Evolutionary conservation across 2,329 filamentous ascomycete species (phyloP), one percentile per base, ranked within the genome.

Genomic region (Colletotrichum spinosum): DNA sequence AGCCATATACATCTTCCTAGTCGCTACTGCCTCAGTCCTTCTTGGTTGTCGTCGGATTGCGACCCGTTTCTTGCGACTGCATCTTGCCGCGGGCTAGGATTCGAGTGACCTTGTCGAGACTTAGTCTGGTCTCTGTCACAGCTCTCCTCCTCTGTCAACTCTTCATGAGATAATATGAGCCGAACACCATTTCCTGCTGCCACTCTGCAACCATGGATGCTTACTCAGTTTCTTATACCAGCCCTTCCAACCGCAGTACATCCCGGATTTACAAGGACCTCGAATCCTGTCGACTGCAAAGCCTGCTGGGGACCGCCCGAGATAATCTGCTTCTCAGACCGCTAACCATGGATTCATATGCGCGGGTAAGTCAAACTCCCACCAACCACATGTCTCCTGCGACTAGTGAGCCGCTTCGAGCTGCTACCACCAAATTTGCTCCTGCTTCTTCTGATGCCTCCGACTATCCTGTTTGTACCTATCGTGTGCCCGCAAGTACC

Each of bases 191-290:
- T 58, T 46, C 8, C 13, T 41, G 17, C 17, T 37, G 6, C 15
- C 17, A 17, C 10, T 48, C 45, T 68, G 45, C 50, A 38, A 33
- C 42, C 51, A 85, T 86, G 84, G 83, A 86, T 76, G 81, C 82
- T 81, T 82, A 84, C 76, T 80, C 81, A 35, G 79, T 85, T 70
- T 84, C 79, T 42, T 81, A 75, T 71, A 81, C 79, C 69, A 84
- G 80, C 71, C 73, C 79, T 37, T 74, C 79, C 15, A 76, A 74
- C 54, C 79, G 80, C 68, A 75, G 73, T 60, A 76, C 79, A 34
- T 85, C 83, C 49, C 80, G 77, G 56, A 81, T 86, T 55, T 84
- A 84, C 70, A 81, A 81, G 67, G 84, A 86, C 70, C 77, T 86
- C 33, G 78, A 77, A 68, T 76, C 78, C 33, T 78, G 78, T 55